These are phyloP conservation scores for Peltaster fructicola DNA, from an alignment of 2,329 filamentous ascomycete species.

Conservation along the genomic window DNA sequence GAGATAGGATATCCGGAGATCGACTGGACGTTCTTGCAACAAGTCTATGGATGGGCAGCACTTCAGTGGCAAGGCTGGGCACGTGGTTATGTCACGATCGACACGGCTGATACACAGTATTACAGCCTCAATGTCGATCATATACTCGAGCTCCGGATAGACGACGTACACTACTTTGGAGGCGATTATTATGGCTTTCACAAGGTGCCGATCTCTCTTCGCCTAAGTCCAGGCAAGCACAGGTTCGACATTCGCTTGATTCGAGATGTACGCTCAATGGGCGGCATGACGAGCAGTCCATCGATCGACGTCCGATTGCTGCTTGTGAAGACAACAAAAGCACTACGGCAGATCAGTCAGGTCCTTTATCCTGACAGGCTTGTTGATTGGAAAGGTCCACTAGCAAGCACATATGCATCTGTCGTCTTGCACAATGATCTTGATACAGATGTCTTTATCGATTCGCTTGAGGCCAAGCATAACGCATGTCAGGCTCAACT, in stretches of 20 bases:
- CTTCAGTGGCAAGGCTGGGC: conserved; percentile 42
- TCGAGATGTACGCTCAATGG: conserved; percentile 39
- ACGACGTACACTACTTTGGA: conserved; percentile 35
- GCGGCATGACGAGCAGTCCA: conserved; percentile 29
- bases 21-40: conserved; percentile 36
- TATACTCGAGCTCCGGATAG: conserved; percentile 36
- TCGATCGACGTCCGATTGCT: conserved; percentile 26
- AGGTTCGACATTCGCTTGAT: conserved; percentile 34
- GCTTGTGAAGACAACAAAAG: conserved; percentile 12
- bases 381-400: conserved; percentile 18
- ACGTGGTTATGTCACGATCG: conserved; percentile 30
- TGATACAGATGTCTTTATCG: conserved; percentile 8
- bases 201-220: conserved; percentile 32
- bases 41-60: conserved; percentile 41
- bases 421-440: conserved; percentile 30
- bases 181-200: conserved; percentile 38
- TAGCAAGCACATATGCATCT: conserved; percentile 32
- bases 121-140: conserved; percentile 30
- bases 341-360: conserved; percentile 14
- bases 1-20: conserved; percentile 31
- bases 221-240: conserved; percentile 33
- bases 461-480: conserved; percentile 5
- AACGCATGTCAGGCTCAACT: conserved; percentile 8
- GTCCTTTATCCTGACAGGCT: conserved; percentile 36
- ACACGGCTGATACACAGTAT: conserved; percentile 13